phyloP scores from a whole-genome alignment of 805 yeast species.

The Nakazawaea ishiwadae region DNA sequence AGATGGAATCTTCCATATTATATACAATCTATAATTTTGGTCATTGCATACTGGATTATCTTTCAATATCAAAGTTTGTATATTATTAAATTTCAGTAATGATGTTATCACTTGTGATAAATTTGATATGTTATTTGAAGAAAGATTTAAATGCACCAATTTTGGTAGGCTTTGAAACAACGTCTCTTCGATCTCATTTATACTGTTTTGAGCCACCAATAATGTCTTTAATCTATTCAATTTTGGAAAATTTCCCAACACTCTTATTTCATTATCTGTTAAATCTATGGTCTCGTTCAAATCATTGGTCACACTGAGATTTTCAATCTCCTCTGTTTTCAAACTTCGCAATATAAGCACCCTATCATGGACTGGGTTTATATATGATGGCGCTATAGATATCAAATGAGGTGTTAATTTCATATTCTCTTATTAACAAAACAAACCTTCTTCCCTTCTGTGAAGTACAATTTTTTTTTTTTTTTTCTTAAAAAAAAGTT shows the following conservation, averaged over 20 bases:
- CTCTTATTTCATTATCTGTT: conserved; percentile 66
- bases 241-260: conserved; percentile 45
- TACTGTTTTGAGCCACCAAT: conserved; percentile 59
- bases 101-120: conserved; percentile 27
- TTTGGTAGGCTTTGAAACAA: conserved; percentile 36
- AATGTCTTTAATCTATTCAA: conserved; percentile 43
- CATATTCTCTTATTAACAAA: too few species aligned
- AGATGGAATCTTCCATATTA: conserved; percentile 60
- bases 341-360: conserved; percentile 36
- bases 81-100: conserved; percentile 32
- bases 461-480: too few species aligned
- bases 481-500: too few species aligned
- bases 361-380: conserved; percentile 40
- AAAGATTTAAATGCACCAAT: conserved; percentile 46
- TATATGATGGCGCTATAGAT: conserved; percentile 44
- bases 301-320: conserved; percentile 36
- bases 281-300: conserved; percentile 60
- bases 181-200: conserved; percentile 35
- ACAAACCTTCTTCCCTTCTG: too few species aligned
- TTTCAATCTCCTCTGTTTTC: conserved; percentile 38
- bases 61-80: conserved; percentile 44
- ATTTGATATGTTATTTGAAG: conserved; percentile 44
- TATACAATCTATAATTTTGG: conserved; percentile 52
- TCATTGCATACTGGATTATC: conserved; percentile 54
- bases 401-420: conserved; percentile 50